A percentile compares a stretch with the other conserved stretches of the same genome.
Conservation (phyloP, 345 rosid species). For the Clausena lansium region DNA sequence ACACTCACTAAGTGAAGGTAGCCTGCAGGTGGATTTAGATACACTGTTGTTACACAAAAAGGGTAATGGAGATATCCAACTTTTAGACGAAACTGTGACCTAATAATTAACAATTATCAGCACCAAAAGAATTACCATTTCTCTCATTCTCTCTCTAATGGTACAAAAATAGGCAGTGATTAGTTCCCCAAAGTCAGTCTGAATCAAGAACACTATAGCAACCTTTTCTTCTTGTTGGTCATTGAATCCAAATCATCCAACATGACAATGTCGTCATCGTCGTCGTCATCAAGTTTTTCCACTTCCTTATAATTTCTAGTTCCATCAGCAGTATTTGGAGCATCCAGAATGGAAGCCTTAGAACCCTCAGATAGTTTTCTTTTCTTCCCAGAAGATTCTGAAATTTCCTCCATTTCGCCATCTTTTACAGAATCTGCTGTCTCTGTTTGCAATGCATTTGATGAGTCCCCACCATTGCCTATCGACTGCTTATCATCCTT, state of each 20-base stretch:
- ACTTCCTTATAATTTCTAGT: slow-evolving; percentile 35
- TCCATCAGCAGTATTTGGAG: slow-evolving; percentile 21
- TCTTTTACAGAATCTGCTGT: slow-evolving; percentile 17
- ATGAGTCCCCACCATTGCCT: slow-evolving; percentile 57
- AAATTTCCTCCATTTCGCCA: slow-evolving; percentile 30
- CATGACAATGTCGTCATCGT: slow-evolving; percentile 48
- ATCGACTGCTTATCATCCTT: slow-evolving; percentile 34
- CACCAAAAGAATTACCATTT: slow-evolving; percentile 53
- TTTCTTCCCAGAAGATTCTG: slow-evolving; percentile 50
- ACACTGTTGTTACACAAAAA: slow-evolving; percentile 25
- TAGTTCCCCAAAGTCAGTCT: slow-evolving; percentile 15
- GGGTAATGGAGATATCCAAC: slow-evolving; percentile 19
- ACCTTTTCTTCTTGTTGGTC: slow-evolving; percentile 49
- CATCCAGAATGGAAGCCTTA: slow-evolving; percentile 14
- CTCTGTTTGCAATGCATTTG: slow-evolving; percentile 36
- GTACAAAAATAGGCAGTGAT: slow-evolving; percentile 51
- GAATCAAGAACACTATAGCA: slow-evolving; percentile 31
- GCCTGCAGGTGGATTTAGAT: background rate
- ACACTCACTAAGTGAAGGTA: slow-evolving; percentile 1
- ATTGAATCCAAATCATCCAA: slow-evolving; percentile 33
- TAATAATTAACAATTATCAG: slow-evolving; percentile 17
- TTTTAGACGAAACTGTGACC: background rate
- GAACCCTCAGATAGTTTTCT: slow-evolving; percentile 44
- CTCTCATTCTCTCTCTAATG: slow-evolving; percentile 22
- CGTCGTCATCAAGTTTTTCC: slow-evolving; percentile 53